These are phyloP conservation scores for Schizophyllum amplum DNA, from an alignment of 1,284 basidiomycete genomes.

Conservation along the genomic window DNA sequence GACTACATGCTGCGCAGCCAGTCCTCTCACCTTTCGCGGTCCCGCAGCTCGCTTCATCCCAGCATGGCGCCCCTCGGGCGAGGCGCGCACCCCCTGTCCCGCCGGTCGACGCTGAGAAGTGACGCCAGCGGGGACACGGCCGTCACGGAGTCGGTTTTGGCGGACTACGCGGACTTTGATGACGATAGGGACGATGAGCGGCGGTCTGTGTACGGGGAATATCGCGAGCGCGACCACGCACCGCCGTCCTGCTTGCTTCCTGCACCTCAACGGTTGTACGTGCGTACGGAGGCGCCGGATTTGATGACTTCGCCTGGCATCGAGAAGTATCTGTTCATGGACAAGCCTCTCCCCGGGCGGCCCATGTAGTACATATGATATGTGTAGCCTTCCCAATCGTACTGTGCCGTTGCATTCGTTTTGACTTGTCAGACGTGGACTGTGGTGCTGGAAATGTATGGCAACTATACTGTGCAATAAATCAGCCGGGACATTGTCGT, in stretches of 20 bases:
- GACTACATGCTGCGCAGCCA: background rate
- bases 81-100: background rate
- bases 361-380: background rate
- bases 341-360: background rate
- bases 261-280: background rate
- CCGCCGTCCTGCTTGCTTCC: background rate
- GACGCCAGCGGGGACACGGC: background rate
- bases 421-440: too few species aligned
- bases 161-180: background rate
- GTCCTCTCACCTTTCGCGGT: background rate
- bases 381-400: too few species aligned
- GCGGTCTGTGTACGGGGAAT: background rate
- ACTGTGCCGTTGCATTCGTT: too few species aligned
- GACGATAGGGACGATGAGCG: background rate
- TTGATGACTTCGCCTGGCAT: background rate
- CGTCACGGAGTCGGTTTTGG: background rate
- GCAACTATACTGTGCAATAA: too few species aligned
- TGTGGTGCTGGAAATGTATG: too few species aligned
- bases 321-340: background rate
- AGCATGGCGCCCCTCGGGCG: background rate
- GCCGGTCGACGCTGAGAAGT: background rate
- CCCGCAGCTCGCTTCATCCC: background rate
- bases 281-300: background rate
- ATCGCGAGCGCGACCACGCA: background rate
- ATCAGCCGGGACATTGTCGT: too few species aligned